phyloP scores from a whole-genome alignment of 108 stramenopile species.

The Phaeodactylum tricornutum region DNA sequence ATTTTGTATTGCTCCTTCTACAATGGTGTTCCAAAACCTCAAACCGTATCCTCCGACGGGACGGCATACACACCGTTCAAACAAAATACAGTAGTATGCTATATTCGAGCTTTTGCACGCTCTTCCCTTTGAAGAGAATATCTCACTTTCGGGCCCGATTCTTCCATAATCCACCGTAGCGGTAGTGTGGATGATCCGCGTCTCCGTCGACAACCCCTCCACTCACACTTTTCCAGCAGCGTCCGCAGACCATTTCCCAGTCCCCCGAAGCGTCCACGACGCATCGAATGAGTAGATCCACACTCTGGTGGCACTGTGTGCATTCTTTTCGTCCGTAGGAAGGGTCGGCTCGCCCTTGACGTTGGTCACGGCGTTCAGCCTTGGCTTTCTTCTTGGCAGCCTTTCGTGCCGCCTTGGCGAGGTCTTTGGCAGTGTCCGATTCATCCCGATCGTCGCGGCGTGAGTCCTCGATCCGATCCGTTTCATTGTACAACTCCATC shows the following conservation, averaged over 20 bases:
- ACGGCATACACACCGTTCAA: background rate
- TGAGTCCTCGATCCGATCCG: too few relatives aligned
- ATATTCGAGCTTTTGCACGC: background rate
- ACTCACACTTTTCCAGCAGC: slow-evolving; percentile 71
- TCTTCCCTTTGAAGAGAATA: background rate
- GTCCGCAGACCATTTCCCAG: slow-evolving; percentile 80
- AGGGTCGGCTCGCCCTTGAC: slow-evolving; percentile 47
- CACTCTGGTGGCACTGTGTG: slow-evolving; percentile 39
- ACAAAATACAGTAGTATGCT: background rate
- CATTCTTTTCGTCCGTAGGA: slow-evolving; percentile 57
- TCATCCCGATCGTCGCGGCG: too few relatives aligned
- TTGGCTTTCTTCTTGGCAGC: slow-evolving; percentile 55
- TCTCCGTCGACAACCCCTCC: slow-evolving; percentile 84
- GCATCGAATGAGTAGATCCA: slow-evolving; percentile 64
- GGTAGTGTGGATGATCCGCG: slow-evolving; percentile 70
- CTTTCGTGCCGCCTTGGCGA: slow-evolving; percentile 41
- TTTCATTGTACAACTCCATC: too few relatives aligned
- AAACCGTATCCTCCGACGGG: background rate
- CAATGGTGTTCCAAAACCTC: background rate
- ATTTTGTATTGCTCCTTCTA: too few relatives aligned
- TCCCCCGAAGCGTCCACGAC: slow-evolving; percentile 32
- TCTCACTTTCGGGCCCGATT: slow-evolving; percentile 26
- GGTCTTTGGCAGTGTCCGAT: too few relatives aligned
- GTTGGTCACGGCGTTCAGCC: slow-evolving; percentile 50
- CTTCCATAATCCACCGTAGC: slow-evolving; percentile 85